These are phyloP conservation scores for Monosporascus sp. DNA, from an alignment of 2,329 filamentous ascomycete genomes.

Conservation along the genomic window DNA sequence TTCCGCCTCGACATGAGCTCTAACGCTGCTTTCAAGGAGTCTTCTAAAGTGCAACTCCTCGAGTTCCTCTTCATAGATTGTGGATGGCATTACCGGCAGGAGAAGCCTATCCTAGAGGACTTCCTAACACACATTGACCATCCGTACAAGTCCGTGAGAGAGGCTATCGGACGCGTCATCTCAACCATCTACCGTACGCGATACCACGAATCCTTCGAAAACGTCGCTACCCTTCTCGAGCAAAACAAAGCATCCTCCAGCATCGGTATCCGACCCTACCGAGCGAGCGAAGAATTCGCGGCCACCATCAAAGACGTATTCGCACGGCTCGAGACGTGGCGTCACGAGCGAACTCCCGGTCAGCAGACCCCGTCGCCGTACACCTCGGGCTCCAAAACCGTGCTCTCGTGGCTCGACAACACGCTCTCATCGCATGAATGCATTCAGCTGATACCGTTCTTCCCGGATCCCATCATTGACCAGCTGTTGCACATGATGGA, in stretches of 20 bases:
- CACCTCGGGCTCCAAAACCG: slow-evolving; percentile 92
- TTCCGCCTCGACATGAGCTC: slow-evolving; percentile 92
- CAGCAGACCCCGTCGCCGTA: slow-evolving; percentile 93
- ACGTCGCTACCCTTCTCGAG: slow-evolving; percentile 69
- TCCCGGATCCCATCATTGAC: slow-evolving; percentile 82
- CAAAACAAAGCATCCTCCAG: slow-evolving; percentile 75
- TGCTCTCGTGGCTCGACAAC: slow-evolving; percentile 89
- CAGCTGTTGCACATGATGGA: slow-evolving; percentile 99
- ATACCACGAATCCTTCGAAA: slow-evolving; percentile 89
- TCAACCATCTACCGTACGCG: slow-evolving; percentile 83
- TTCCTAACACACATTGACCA: slow-evolving; percentile 91
- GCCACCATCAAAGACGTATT: slow-evolving; percentile 72
- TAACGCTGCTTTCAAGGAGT: slow-evolving; percentile 98
- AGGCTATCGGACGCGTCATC: slow-evolving; percentile 87
- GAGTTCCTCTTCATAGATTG: slow-evolving; percentile 82
- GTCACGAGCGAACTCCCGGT: slow-evolving; percentile 73
- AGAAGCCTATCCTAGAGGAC: slow-evolving; percentile 81
- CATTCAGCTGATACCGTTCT: slow-evolving; percentile 84
- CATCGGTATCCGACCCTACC: slow-evolving; percentile 78
- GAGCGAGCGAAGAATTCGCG: slow-evolving; percentile 68
- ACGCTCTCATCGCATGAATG: slow-evolving; percentile 90
- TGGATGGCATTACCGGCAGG: slow-evolving; percentile 93
- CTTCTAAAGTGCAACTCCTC: slow-evolving; percentile 86
- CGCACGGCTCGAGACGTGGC: slow-evolving; percentile 76
- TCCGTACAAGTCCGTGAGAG: slow-evolving; percentile 94